Evolutionary conservation across 192 early-diverging fungal genomes (phyloP).

Genomic region (Coemansia sp.): DNA sequence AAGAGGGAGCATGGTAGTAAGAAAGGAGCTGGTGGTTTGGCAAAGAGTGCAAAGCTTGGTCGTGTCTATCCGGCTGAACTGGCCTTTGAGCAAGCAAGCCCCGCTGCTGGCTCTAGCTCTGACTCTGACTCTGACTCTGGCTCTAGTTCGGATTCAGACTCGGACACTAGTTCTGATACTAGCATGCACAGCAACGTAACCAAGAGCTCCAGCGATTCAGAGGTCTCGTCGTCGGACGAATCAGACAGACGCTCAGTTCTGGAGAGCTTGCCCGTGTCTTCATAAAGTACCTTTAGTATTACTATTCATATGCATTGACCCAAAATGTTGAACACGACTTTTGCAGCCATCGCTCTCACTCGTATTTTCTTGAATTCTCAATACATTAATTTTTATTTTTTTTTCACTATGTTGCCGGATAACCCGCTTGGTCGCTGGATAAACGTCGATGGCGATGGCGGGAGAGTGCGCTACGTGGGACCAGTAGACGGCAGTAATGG

Average conservation of each 20-base stretch:
- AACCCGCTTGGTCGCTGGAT: conserved; percentile 34
- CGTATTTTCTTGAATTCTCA: no score
- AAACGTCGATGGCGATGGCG: conserved; percentile 27
- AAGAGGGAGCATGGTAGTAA: conserved; percentile 7
- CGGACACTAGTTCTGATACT: not conserved
- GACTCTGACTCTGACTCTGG: not conserved
- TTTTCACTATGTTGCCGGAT: not conserved
- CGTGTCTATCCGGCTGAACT: conserved; percentile 11
- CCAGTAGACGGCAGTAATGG: conserved; percentile 30
- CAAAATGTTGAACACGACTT: no score
- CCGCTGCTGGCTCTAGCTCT: not conserved
- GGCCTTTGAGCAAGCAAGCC: not conserved
- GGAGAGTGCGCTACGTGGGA: conserved; percentile 52
- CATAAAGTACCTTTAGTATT: no score
- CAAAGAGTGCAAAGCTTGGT: not conserved
- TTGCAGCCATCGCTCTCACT: no score
- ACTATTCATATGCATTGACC: no score
- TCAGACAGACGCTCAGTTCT: no score
- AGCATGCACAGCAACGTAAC: no score
- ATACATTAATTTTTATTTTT: no score
- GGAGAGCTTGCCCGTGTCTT: no score
- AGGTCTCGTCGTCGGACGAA: no score
- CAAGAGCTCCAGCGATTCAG: no score
- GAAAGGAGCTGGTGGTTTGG: not conserved
- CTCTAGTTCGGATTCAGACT: not conserved